Conservation (phyloP, 495 filamentous ascomycete genomes). For the Xylaria flabelliformis region DNA sequence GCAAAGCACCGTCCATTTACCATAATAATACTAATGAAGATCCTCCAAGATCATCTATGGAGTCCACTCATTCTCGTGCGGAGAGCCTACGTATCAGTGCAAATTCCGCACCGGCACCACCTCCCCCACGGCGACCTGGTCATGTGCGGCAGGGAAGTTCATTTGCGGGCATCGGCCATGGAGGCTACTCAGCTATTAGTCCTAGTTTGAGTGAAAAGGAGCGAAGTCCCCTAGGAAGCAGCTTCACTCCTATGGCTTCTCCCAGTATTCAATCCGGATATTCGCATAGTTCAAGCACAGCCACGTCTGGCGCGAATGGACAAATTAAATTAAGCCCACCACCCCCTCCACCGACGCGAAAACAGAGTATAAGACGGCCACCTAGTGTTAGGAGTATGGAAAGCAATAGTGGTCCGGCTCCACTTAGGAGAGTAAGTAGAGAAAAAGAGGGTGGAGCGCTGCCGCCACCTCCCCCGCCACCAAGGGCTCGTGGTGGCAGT, state of each 20-base stretch:
- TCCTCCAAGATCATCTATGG: conserved; percentile 49
- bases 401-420: conserved; percentile 36
- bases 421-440: conserved; percentile 33
- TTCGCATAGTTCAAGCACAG: conserved; percentile 15
- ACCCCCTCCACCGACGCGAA: conserved; percentile 52
- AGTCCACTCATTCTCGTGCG: conserved; percentile 51
- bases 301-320: conserved; percentile 32
- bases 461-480: conserved; percentile 67
- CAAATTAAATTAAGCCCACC: conserved; percentile 47
- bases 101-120: conserved; percentile 45
- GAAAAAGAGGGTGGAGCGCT: conserved; percentile 37
- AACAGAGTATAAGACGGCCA: conserved; percentile 45
- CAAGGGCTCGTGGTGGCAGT: conserved; percentile 61
- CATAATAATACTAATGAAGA: conserved; percentile 42
- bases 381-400: conserved; percentile 48
- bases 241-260: conserved; percentile 16
- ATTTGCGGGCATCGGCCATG: conserved; percentile 31
- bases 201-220: conserved; percentile 28
- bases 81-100: conserved; percentile 46
- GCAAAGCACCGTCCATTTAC: conserved; percentile 38
- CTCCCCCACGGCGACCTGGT: conserved; percentile 50
- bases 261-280: conserved; percentile 24
- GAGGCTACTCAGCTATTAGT: conserved; percentile 21
- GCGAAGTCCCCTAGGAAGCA: conserved; percentile 26
- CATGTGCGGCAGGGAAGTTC: conserved; percentile 42